These are phyloP conservation scores for Apiosordaria backusii DNA, from an alignment of 495 filamentous ascomycete genomes.

Conservation along the genomic window DNA sequence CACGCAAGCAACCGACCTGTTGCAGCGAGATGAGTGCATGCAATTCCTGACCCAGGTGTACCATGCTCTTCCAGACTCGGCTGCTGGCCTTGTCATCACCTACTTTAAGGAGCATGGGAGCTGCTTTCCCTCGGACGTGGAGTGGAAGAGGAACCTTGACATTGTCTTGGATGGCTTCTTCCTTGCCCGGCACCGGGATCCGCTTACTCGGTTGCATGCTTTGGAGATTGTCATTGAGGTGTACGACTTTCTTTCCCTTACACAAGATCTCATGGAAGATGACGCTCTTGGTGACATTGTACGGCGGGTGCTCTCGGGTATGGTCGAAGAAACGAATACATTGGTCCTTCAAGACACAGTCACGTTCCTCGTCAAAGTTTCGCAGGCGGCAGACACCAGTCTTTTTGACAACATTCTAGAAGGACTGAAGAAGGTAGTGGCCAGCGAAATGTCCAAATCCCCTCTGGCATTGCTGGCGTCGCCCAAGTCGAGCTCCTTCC, in stretches of 20 bases:
- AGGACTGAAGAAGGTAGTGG: slow-evolving; percentile 43
- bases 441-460: slow-evolving; percentile 38
- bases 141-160: slow-evolving; percentile 63
- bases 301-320: slow-evolving; percentile 44
- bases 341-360: slow-evolving; percentile 50
- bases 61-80: slow-evolving; percentile 54
- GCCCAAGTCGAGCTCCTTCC: slow-evolving; percentile 17
- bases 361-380: slow-evolving; percentile 48
- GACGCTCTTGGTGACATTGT: slow-evolving; percentile 42
- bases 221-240: slow-evolving; percentile 67
- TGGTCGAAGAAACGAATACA: slow-evolving; percentile 54
- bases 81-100: slow-evolving; percentile 55
- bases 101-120: slow-evolving; percentile 59
- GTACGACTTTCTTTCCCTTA: slow-evolving; percentile 56
- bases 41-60: slow-evolving; percentile 64
- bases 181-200: slow-evolving; percentile 56
- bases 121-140: slow-evolving; percentile 65
- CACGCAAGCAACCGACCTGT: slow-evolving; percentile 38
- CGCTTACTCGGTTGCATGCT: slow-evolving; percentile 64
- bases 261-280: slow-evolving; percentile 49
- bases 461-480: slow-evolving; percentile 32
- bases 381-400: slow-evolving; percentile 41
- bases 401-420: slow-evolving; percentile 54
- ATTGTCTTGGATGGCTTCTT: slow-evolving; percentile 65
- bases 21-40: slow-evolving; percentile 61